Conservation (phyloP, 441 rosid species). For the Breynia disticha region DNA sequence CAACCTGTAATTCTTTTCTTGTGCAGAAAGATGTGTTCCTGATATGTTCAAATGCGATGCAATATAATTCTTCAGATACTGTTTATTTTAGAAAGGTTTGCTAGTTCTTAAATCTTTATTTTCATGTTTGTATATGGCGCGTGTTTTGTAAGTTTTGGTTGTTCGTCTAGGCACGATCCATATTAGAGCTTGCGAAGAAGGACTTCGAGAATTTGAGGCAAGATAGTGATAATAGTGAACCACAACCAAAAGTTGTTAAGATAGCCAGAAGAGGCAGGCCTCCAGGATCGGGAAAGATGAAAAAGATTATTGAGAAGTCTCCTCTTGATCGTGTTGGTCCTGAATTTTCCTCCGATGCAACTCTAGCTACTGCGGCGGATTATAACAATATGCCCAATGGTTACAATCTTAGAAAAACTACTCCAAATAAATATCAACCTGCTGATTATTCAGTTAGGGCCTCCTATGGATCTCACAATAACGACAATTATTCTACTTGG, state of each 20-base stretch:
- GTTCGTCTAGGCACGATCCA: conserved; percentile 51
- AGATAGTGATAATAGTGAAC: conserved; percentile 65
- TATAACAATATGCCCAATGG: conserved; percentile 27
- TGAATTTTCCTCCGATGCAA: conserved; percentile 39
- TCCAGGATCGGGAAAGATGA: conserved; percentile 41
- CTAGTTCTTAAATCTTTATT: conserved; percentile 2
- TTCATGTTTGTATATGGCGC: background rate
- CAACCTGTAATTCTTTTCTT: conserved; percentile 6
- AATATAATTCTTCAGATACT: conserved; percentile 79
- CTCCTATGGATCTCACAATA: conserved; percentile 28
- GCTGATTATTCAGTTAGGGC: conserved; percentile 31
- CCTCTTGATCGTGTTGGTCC: conserved; percentile 36
- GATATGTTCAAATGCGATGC: conserved; percentile 81
- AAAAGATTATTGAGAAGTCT: conserved; percentile 34
- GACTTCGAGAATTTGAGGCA: conserved; percentile 65
- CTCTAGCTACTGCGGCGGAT: conserved; percentile 46
- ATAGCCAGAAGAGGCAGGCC: conserved; percentile 78
- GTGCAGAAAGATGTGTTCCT: conserved; percentile 72
- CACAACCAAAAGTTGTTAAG: conserved; percentile 23
- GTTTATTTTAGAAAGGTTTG: conserved; percentile 56
- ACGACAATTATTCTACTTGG: conserved; percentile 38
- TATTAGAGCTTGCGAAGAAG: conserved; percentile 68
- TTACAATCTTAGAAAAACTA: conserved; percentile 50
- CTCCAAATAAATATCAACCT: conserved; percentile 35
- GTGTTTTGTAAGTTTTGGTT: conserved; percentile 8